Base-by-base conservation (phyloP, 352 stramenopile genomes). In the Globisporangium mamillatum region DNA sequence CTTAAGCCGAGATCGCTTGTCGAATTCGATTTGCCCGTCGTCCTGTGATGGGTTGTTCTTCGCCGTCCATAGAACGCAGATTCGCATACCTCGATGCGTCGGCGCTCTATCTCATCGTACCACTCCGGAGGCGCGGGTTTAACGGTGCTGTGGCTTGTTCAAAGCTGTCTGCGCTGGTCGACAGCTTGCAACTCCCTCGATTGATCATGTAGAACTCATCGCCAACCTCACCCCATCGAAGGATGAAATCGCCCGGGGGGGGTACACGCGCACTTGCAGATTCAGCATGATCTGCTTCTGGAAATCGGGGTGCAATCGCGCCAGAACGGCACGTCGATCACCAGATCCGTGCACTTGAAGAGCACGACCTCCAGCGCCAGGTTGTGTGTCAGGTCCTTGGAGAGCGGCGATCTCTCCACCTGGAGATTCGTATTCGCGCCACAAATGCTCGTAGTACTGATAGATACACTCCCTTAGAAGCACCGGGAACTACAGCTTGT, bases 381-480 rank as follows among this genome's bases (percentile, higher is more conserved):
- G 24, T 84, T 92, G 57, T 89, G 80, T 6, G 76, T 78, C 6
- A 93, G 64, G 3, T 88, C 76, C 48, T 86, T 84, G 1, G 78
- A 71, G 55, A 93, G 89, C 16, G 12, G 69, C 75, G 48, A 88
- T 67, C 3, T 84, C 76, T 3, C 80, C 80, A 36, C 91, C 81
- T 5, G 91, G 63, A 8, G 77, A 85, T 61, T 91, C 76, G 62
- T 91, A 89, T 63, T 93, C 80, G 29, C 73, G 68, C 79, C 80
- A 90, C 16, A 91, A 54, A 62, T 91, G 82, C 59, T 84, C 80
- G 60, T 88, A 93, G 52, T 90, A 91, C 50, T 89, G 79, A 41
- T 89, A 80, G 36, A 92, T 86, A 22, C 84, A 72, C 20, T 91
- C 80, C 1, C 84, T 82, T 2, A 94, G 53, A 1, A 67, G 34